These are phyloP conservation scores for Neoarthrinium moseri DNA, from an alignment of 2,329 filamentous ascomycete species.

Conservation along the genomic window DNA sequence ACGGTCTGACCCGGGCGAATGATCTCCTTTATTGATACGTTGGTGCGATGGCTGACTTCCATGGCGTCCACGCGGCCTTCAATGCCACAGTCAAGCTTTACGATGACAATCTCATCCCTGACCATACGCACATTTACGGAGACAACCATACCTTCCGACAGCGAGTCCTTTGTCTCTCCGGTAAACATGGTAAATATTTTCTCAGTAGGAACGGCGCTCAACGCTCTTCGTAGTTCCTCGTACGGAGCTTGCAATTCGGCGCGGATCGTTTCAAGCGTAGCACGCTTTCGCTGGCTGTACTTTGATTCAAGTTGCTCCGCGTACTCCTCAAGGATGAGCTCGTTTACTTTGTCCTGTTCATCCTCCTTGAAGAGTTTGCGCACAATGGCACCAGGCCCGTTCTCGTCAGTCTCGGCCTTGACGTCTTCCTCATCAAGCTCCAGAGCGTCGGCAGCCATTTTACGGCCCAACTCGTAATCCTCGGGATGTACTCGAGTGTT, in stretches of 20 bases:
- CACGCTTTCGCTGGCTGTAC: constrained; percentile 91
- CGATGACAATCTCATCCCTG: constrained; percentile 90
- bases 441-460: constrained; percentile 96
- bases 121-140: constrained; percentile 85
- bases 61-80: constrained; percentile 83
- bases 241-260: constrained; percentile 91
- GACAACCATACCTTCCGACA: constrained; percentile 89
- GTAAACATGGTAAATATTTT: constrained; percentile 97
- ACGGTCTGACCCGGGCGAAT: constrained; percentile 80
- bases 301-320: constrained; percentile 92
- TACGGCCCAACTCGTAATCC: constrained; percentile 95
- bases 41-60: constrained; percentile 72
- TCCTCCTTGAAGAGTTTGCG: constrained; percentile 94
- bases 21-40: constrained; percentile 66
- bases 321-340: constrained; percentile 94
- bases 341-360: constrained; percentile 91
- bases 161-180: constrained; percentile 81
- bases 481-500: constrained; percentile 97
- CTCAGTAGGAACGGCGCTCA: constrained; percentile 65
- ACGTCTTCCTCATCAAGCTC: constrained; percentile 98
- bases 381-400: constrained; percentile 85
- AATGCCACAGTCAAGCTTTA: constrained; percentile 89
- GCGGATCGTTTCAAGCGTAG: constrained; percentile 93
- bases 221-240: constrained; percentile 86
- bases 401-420: constrained; percentile 88